phyloP scores from a whole-genome alignment of 129 eudicot genomes.

The Escallonia rubra region DNA sequence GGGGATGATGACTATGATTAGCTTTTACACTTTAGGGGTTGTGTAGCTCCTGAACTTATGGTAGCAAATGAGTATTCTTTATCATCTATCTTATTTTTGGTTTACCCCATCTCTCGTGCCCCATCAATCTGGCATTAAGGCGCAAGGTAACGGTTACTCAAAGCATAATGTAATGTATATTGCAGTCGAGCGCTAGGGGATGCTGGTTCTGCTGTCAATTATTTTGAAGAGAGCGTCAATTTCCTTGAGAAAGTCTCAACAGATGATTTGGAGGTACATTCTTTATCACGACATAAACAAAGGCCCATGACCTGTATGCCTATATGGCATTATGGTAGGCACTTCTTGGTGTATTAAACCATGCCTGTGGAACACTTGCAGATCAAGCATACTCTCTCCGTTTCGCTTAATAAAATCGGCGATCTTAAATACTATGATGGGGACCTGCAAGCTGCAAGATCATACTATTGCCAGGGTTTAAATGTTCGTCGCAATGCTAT shows the following conservation, averaged over 20 bases:
- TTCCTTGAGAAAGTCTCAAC: slow-evolving; percentile 60
- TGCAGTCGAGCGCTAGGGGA: slow-evolving; percentile 89
- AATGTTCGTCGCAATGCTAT: slow-evolving; percentile 74
- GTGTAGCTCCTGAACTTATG: no score
- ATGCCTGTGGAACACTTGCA: slow-evolving; percentile 27
- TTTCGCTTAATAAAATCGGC: slow-evolving; percentile 88
- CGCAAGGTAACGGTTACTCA: no score
- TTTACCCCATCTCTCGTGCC: no score
- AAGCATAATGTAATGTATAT: not conserved
- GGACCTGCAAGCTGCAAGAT: slow-evolving; percentile 69
- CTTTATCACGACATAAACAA: not conserved
- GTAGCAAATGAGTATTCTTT: no score
- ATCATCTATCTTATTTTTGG: no score
- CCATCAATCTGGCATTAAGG: no score
- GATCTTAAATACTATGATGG: slow-evolving; percentile 85
- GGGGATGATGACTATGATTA: no score
- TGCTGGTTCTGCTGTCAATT: slow-evolving; percentile 62
- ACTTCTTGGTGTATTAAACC: not conserved
- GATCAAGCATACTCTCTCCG: slow-evolving; percentile 87
- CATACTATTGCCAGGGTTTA: slow-evolving; percentile 61
- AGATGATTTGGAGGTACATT: slow-evolving; percentile 70
- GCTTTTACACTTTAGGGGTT: no score
- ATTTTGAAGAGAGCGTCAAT: slow-evolving; percentile 76
- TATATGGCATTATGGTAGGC: not conserved
- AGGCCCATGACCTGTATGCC: not conserved